phyloP scores from a whole-genome alignment of 2,329 filamentous ascomycete genomes.

The Pochonia chlamydosporia region DNA sequence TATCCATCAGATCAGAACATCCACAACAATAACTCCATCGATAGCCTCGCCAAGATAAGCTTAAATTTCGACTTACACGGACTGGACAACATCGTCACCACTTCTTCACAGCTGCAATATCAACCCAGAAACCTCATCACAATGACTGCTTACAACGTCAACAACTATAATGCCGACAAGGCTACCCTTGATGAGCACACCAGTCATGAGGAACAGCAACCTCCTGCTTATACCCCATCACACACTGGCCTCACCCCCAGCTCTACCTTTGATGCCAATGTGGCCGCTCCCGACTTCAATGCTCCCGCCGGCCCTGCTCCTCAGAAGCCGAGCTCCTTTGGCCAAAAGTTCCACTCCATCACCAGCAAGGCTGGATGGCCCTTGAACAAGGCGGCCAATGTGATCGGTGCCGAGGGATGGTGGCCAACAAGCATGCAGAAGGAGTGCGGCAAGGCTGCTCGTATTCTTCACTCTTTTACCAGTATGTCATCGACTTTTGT shows the following conservation, averaged over 20 bases:
- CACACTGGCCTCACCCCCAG: background rate
- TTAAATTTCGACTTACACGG: background rate
- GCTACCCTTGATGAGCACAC: slow-evolving; percentile 8
- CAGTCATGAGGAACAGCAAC: slow-evolving; percentile 14
- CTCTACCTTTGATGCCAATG: slow-evolving; percentile 2
- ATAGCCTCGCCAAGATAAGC: too few relatives aligned
- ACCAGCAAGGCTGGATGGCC: slow-evolving; percentile 61
- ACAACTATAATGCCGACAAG: slow-evolving; percentile 4
- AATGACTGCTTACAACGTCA: slow-evolving; percentile 14
- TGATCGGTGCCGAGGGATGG: slow-evolving; percentile 66
- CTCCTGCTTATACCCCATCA: slow-evolving; percentile 13
- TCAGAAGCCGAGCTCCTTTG: slow-evolving; percentile 29
- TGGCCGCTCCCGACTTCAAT: background rate
- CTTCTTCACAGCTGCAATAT: background rate
- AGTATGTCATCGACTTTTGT: slow-evolving; percentile 28
- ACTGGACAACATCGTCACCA: too few relatives aligned
- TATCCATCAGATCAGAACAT: background rate
- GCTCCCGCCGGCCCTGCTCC: background rate
- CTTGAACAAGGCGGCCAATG: slow-evolving; percentile 63
- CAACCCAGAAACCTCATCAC: background rate
- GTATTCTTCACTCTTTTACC: slow-evolving; percentile 69
- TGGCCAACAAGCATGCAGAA: slow-evolving; percentile 70
- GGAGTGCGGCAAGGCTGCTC: slow-evolving; percentile 70
- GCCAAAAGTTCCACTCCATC: slow-evolving; percentile 58
- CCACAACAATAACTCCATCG: background rate